Evolutionary conservation across 306 rosid species (phyloP).

Genomic region (Fagus sylvatica): DNA sequence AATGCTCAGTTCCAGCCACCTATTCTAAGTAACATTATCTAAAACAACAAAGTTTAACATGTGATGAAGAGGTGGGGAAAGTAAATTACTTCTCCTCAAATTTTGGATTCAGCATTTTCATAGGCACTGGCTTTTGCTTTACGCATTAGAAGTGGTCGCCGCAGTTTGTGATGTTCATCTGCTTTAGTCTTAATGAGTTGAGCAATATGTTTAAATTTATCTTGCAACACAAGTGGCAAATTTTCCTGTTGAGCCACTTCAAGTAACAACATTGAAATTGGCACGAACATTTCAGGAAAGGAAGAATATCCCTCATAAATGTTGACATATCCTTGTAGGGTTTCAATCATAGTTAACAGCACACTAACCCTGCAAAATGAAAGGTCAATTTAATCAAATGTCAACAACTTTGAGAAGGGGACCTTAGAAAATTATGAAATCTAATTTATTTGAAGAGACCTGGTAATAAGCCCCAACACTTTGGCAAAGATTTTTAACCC

Average conservation of each 20-base stretch:
- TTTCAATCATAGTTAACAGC: conserved; percentile 55
- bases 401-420: background rate
- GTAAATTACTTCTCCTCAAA: conserved; percentile 75
- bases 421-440: background rate
- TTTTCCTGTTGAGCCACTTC: conserved; percentile 56
- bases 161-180: conserved; percentile 44
- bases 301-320: conserved; percentile 62
- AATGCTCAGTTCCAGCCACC: conserved; percentile 19
- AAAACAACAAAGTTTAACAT: conserved; percentile 4
- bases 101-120: conserved; percentile 71
- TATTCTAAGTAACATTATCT: background rate
- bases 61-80: background rate
- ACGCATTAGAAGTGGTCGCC: conserved; percentile 83
- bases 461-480: background rate
- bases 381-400: background rate
- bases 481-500: background rate
- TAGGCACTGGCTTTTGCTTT: conserved; percentile 82
- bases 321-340: conserved; percentile 55
- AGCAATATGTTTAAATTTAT: conserved; percentile 53
- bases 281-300: conserved; percentile 79
- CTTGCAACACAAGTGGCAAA: conserved; percentile 46
- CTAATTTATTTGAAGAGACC: background rate
- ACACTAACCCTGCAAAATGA: conserved; percentile 63
- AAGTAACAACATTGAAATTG: conserved; percentile 46
- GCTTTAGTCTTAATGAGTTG: conserved; percentile 52